A percentile compares a stretch with the other conserved stretches of the same genome.
phyloP scores from a whole-genome alignment of 148 eudicot species.

The Tetragonia tetragonoides region DNA sequence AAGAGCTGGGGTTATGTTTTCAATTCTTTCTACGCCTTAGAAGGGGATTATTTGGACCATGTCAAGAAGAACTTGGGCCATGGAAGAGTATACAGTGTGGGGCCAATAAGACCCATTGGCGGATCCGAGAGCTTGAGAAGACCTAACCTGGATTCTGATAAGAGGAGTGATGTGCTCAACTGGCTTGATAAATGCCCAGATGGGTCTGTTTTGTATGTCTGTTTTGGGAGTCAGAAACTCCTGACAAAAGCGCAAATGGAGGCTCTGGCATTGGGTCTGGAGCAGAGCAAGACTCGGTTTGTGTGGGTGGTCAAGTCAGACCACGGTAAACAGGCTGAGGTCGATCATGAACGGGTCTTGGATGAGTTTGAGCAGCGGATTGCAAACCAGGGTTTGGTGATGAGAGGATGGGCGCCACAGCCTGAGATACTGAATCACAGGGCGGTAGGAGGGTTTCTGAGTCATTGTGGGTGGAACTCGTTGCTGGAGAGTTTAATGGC shows the following conservation, averaged over 20 bases:
- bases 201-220: constrained; percentile 54
- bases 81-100: constrained; percentile 39
- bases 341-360: constrained; percentile 20
- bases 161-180: constrained; percentile 16
- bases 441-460: constrained; percentile 61
- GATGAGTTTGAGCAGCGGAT: constrained; percentile 40
- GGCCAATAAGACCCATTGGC: constrained; percentile 39
- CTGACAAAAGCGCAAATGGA: constrained; percentile 42
- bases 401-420: constrained; percentile 70
- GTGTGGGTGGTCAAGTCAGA: constrained; percentile 46
- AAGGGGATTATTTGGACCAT: constrained; percentile 40
- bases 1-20: constrained; percentile 49
- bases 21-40: constrained; percentile 50
- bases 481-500: constrained; percentile 54
- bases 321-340: constrained; percentile 21
- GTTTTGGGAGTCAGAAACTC: constrained; percentile 60
- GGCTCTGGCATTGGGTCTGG: constrained; percentile 48
- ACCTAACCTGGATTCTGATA: constrained; percentile 14
- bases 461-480: constrained; percentile 93
- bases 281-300: constrained; percentile 43
- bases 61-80: constrained; percentile 30
- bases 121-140: constrained; percentile 17
- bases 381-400: constrained; percentile 35
- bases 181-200: constrained; percentile 62
- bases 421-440: constrained; percentile 52